These are phyloP conservation scores for Crassisporium funariophilum DNA, from an alignment of 768 basidiomycete species.

Conservation along the genomic window DNA sequence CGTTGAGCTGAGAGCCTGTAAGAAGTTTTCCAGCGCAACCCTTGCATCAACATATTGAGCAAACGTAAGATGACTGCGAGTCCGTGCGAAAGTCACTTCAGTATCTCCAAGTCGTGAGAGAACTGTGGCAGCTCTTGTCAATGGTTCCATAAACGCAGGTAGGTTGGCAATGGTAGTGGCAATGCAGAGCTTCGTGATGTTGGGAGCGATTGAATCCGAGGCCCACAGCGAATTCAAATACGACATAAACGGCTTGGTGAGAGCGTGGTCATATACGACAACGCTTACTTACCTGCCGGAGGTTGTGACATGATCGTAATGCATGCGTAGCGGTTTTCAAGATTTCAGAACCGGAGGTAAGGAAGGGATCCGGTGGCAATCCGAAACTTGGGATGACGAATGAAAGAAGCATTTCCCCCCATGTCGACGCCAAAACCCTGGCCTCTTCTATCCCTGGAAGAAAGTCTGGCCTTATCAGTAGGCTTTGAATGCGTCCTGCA, in stretches of 20 bases:
- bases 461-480: constrained; percentile 31
- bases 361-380: not conserved
- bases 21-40: constrained; percentile 5
- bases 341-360: constrained; percentile 5
- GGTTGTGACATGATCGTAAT: constrained; percentile 16
- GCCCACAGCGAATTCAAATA: constrained; percentile 23
- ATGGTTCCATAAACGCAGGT: constrained; percentile 17
- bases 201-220: constrained; percentile 17
- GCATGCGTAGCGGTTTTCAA: constrained; percentile 13
- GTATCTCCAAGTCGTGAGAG: constrained; percentile 18
- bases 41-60: constrained; percentile 7
- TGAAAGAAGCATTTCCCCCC: too few relatives aligned
- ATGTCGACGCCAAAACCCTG: too few relatives aligned
- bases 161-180: constrained; percentile 24
- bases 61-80: not conserved
- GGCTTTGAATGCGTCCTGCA: too few relatives aligned
- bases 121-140: constrained; percentile 2
- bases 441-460: constrained; percentile 21
- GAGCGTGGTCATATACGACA: constrained; percentile 25
- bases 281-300: constrained; percentile 26
- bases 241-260: constrained; percentile 17
- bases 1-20: constrained; percentile 6
- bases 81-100: constrained; percentile 11
- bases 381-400: constrained; percentile 1
- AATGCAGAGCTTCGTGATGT: constrained; percentile 21